Conservation (phyloP, 768 basidiomycete genomes). For the Lactarius quietus region DNA sequence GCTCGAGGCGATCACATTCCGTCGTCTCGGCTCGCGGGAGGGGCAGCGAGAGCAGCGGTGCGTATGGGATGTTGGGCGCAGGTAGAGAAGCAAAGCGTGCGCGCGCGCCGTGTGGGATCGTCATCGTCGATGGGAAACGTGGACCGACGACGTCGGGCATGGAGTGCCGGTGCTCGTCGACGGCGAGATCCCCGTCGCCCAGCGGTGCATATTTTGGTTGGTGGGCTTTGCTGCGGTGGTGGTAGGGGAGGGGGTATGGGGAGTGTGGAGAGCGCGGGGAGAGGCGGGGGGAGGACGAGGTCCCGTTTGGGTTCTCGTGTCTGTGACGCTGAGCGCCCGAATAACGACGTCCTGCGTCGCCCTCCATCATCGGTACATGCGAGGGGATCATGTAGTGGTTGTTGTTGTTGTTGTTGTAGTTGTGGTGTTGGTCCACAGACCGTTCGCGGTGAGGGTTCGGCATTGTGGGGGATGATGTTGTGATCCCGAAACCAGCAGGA, state of each 20-base stretch:
- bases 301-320: background rate
- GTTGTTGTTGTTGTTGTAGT: too few species aligned
- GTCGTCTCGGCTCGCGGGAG: slow-evolving; percentile 7
- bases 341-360: slow-evolving; percentile 16
- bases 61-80: too few species aligned
- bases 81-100: slow-evolving; percentile 20
- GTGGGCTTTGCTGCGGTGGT: background rate
- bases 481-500: slow-evolving; percentile 9
- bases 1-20: slow-evolving; percentile 22
- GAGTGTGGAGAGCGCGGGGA: slow-evolving; percentile 5
- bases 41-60: slow-evolving; percentile 10
- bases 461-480: background rate
- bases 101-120: slow-evolving; percentile 3
- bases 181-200: background rate
- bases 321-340: slow-evolving; percentile 8
- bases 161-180: slow-evolving; percentile 4
- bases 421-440: background rate
- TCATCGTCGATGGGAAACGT: slow-evolving; percentile 8
- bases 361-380: background rate
- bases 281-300: background rate
- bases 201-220: background rate
- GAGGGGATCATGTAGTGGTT: background rate
- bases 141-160: slow-evolving; percentile 16
- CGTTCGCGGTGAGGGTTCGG: background rate
- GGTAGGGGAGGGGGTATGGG: slow-evolving; percentile 20